Evolutionary conservation across 495 filamentous ascomycete species (phyloP), one percentile per base, ranked within the genome.

Genomic region (Penicillium malachiteum): DNA sequence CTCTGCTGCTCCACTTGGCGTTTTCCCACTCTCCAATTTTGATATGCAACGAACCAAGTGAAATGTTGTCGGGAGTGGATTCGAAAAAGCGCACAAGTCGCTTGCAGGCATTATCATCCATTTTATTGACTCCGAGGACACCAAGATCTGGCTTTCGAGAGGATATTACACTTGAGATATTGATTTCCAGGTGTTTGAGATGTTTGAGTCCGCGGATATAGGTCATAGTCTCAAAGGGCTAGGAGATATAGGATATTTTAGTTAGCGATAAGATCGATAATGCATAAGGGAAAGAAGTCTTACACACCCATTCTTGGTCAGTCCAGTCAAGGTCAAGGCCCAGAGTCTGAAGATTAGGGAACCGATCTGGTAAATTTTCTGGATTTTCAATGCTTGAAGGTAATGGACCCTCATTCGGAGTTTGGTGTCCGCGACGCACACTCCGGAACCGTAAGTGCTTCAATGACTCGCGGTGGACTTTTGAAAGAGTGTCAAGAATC

Each of bases 371-470:
- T 16, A 46, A 3, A 33, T 3, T 46, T 13, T 13, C 44, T 7
- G 31, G 44, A 16, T 46, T 14, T 14, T 46, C 44, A 32, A 46
- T 46, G 44, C 44, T 46, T 32, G 44, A 12, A 31, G 44, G 44
- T 10, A 9, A 46, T 13, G 21, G 44, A 46, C 9, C 8, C 44
- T 46, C 3, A n/a, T 13, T 46, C 8, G 11, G 44, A 32, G 8
- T 1, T 6, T 11, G 2, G 30, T 33, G 44, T 10, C 1, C 10
- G 13, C 10, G 44, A 32, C 1, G 10, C 3, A 11, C 7, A 12
- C 21, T 31, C 11, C 44, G 44, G 21, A 46, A 46, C 30, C 44
- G 44, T 32, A 46, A 46, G n/a, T 46, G 44, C 44, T 33, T 46
- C 11, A 46, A 11, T 32, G 30, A 8, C 2, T 14, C 12, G 30